phyloP scores from a whole-genome alignment of 345 rosid species.

The Linum usitatissimum region DNA sequence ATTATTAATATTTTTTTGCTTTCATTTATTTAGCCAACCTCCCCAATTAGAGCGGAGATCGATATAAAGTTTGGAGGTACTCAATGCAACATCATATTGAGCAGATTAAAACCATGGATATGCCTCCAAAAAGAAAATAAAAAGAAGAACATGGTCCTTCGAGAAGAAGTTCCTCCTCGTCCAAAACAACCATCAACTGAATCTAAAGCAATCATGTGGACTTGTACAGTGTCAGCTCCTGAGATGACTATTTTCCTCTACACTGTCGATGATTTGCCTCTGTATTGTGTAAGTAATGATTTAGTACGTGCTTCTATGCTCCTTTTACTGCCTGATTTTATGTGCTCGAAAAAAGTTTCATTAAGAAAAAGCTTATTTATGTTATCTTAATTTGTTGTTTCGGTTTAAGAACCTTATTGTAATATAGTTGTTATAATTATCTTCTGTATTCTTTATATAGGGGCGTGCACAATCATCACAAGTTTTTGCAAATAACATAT shows the following conservation, averaged over 20 bases:
- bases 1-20: no score
- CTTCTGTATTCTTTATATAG: conserved; percentile 84
- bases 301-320: no score
- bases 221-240: conserved; percentile 91
- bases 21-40: conserved; percentile 48
- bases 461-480: conserved; percentile 94
- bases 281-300: conserved; percentile 98
- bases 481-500: conserved; percentile 81
- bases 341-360: no score
- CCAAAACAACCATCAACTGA: conserved; percentile 41
- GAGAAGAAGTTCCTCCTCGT: conserved; percentile 31
- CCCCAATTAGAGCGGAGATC: conserved; percentile 81
- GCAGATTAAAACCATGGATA: conserved; percentile 81
- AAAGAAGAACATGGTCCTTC: conserved; percentile 61
- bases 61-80: conserved; percentile 96
- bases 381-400: no score
- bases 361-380: no score
- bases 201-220: conserved; percentile 68
- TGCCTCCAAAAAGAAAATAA: conserved; percentile 60
- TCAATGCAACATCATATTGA: conserved; percentile 55
- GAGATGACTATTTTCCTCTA: conserved; percentile 76
- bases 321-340: no score
- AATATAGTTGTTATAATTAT: no score
- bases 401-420: no score
- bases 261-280: conserved; percentile 41